Base-by-base conservation (phyloP, 2,329 filamentous ascomycete species). In the Paecilomyces fulvus region DNA sequence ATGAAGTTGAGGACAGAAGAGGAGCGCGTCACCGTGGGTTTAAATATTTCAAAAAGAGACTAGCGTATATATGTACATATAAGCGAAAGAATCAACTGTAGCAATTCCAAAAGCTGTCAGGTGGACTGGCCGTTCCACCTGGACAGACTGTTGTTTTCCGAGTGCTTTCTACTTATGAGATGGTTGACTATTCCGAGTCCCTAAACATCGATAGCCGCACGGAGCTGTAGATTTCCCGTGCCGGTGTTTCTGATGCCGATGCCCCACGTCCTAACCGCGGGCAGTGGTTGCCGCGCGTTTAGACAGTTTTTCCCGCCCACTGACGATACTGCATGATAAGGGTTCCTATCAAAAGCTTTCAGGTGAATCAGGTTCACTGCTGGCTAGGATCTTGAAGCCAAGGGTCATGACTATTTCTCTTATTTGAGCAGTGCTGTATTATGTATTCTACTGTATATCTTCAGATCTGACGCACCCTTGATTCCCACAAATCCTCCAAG, bases 381-480 rank as follows among this genome's bases (percentile, higher is more conserved):
- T 53, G 51, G 30, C 14, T 53, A 21, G 20, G 51, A 53, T 53
- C 7, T 21, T 23, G 28, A 23, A 14, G 28, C 17, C 55, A 55
- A 56, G 51, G 56, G 65, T 67, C 6, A 59, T 56, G n/a, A 64
- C 62, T 9, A 66, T 69, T 1, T 64, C 64, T 51, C 68, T 67
- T 23, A 69, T 65, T 20, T 67, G 68, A 21, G 63, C 65, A n/a
- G 68, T 64, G 52, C 71, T 61, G 31, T 57, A 69, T 59, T 70
- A 72, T 49, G 33, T 70, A 55, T 8, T 69, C 30, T 48, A 58
- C 1, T 66, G 65, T 31, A 63, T 67, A n/a, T 55, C 57, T 9
- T 61, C 62, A 33, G n/a, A 46, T 12, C 9, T 53, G 51, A 52
- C n/a, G 12, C 23, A 17, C 2, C 31, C 43, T 28, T 17, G 23